phyloP scores from a whole-genome alignment of 257 asterid species.

The Linaria vulgaris region DNA sequence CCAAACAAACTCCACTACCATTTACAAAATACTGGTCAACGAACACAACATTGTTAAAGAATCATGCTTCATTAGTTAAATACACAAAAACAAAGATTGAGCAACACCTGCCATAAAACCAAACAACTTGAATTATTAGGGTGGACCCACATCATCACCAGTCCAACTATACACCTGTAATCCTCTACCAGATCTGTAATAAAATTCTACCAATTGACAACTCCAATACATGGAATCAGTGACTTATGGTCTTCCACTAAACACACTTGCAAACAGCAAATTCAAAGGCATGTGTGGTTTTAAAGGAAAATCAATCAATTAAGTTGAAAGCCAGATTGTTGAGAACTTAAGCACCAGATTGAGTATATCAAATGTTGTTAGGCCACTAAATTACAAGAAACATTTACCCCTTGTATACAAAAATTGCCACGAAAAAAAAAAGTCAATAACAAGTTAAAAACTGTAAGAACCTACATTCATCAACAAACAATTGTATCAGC shows the following conservation, averaged over 20 bases:
- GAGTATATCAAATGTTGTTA: background rate
- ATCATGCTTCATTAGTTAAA: conserved; percentile 21
- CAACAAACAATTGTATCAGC: conserved; percentile 14
- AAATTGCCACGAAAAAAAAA: no score
- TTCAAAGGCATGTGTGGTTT: background rate
- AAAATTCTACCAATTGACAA: conserved; percentile 21
- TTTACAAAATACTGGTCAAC: conserved; percentile 22
- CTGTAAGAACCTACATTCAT: background rate
- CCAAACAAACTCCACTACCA: conserved; percentile 34
- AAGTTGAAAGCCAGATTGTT: no score
- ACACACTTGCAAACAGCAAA: background rate
- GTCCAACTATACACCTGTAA: conserved; percentile 25
- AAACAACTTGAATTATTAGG: conserved; percentile 23
- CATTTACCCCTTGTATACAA: background rate
- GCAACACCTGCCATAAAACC: conserved; percentile 30
- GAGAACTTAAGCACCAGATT: background rate
- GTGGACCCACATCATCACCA: conserved; percentile 28
- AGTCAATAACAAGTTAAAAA: background rate
- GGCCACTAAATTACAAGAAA: background rate
- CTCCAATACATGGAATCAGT: conserved; percentile 28
- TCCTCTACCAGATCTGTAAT: background rate
- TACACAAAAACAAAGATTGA: conserved; percentile 25
- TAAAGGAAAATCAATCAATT: no score
- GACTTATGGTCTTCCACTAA: conserved; percentile 21
- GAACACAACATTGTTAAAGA: conserved; percentile 8